phyloP scores from a whole-genome alignment of 2,329 filamentous ascomycete species.

The Xylaria sp. region DNA sequence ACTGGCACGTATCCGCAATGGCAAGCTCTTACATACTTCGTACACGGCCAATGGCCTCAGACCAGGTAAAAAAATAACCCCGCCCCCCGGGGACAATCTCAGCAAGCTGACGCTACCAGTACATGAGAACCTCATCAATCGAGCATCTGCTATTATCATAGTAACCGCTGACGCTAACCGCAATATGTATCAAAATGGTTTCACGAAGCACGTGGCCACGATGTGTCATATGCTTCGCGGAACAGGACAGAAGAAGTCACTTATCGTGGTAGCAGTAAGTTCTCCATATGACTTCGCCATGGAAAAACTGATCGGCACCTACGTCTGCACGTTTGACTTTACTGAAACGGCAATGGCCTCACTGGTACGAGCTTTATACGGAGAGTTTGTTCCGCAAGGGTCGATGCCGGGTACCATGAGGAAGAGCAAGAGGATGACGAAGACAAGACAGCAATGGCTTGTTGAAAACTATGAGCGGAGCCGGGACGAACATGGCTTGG shows the following conservation, averaged over 20 bases:
- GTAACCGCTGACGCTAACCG: slow-evolving; percentile 93
- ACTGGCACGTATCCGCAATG: slow-evolving; percentile 83
- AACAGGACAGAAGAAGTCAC: slow-evolving; percentile 81
- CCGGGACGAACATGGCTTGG: slow-evolving; percentile 74
- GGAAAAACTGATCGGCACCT: slow-evolving; percentile 88
- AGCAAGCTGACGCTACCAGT: slow-evolving; percentile 51
- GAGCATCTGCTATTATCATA: slow-evolving; percentile 86
- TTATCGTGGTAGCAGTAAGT: slow-evolving; percentile 91
- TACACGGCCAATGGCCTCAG: slow-evolving; percentile 93
- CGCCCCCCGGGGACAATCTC: slow-evolving; percentile 8
- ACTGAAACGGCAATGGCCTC: slow-evolving; percentile 90
- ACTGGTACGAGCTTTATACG: slow-evolving; percentile 81
- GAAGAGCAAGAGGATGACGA: slow-evolving; percentile 84
- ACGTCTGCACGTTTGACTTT: slow-evolving; percentile 95
- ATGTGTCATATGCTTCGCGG: slow-evolving; percentile 85
- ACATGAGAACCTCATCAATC: slow-evolving; percentile 89
- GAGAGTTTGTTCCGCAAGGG: slow-evolving; percentile 67
- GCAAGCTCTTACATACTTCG: slow-evolving; percentile 88
- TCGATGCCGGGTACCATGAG: slow-evolving; percentile 76
- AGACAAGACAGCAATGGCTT: slow-evolving; percentile 93
- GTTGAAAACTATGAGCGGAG: slow-evolving; percentile 86
- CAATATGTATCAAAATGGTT: slow-evolving; percentile 91
- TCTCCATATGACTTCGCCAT: slow-evolving; percentile 97
- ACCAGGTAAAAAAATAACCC: slow-evolving; percentile 62
- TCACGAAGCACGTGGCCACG: slow-evolving; percentile 95